Evolutionary conservation across 2,329 filamentous ascomycete species (phyloP), one percentile per base, ranked within the genome.

Genomic region (Grosmannia clavigera): DNA sequence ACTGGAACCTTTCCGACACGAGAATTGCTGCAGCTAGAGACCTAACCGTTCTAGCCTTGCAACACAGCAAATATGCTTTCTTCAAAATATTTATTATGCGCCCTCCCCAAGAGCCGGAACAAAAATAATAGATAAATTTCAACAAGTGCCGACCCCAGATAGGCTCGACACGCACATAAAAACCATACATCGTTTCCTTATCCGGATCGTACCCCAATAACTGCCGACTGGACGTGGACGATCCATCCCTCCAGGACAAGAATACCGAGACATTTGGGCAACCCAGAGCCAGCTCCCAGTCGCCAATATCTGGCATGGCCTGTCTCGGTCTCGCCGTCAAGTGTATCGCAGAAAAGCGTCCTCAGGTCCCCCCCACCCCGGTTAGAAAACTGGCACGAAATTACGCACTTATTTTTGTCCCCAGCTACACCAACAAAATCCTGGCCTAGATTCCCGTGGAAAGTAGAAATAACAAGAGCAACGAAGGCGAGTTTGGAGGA

Each of bases 321-420:
- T 35, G 29, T 54, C 5, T 54, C 52, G 29, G 33, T 38, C n/a
- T 29, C 14, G 48, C 22, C 7, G 29, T 27, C 4, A 5, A 16
- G 19, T 53, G 29, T 33, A n/a, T 25, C 46, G n/a, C 46, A 25
- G 16, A 25, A 22, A 27, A 29, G 12, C n/a, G 7, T 22, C 48
- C 29, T n/a, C 19, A 12, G 10, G 19, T n/a, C 25, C 19, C 51
- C n/a, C 55, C 11, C 27, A 27, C 25, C 19, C 55, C 55, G 25
- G 5, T 16, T 22, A 7, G 52, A 25, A 56, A 27, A 40, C 48
- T 52, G 53, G 43, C 53, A 57, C 58, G 50, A 50, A 48, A 46
- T 33, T 60, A 56, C 46, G 53, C 31, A 57, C 43, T 22, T 38
- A 38, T 27, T 55, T 55, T 59, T 57, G 53, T 52, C 27, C 55